These are phyloP conservation scores for Fusarium torreyae DNA, from an alignment of 2,329 filamentous ascomycete genomes.

Conservation along the genomic window DNA sequence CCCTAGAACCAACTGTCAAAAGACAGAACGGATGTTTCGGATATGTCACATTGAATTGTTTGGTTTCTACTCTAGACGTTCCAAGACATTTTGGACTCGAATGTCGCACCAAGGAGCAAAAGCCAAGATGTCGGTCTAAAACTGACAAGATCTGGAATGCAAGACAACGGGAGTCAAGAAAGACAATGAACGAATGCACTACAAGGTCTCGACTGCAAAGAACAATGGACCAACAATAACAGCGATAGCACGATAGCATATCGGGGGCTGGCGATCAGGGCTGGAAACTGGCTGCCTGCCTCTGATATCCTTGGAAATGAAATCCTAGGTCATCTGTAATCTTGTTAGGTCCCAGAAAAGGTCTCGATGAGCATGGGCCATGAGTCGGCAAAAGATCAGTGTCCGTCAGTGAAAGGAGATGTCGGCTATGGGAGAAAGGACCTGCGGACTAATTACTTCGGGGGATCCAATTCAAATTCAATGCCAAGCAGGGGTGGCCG, in stretches of 20 bases:
- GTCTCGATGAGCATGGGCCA: conserved; percentile 32
- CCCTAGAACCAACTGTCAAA: conserved; percentile 4
- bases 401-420: conserved; percentile 21
- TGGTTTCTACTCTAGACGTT: conserved; percentile 17
- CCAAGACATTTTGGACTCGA: conserved; percentile 8
- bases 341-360: conserved; percentile 19
- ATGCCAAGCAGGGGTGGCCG: conserved; percentile 37
- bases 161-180: conserved; percentile 16
- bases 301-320: conserved; percentile 29
- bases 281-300: conserved; percentile 24
- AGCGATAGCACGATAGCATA: conserved; percentile 16
- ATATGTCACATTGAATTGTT: conserved; percentile 12
- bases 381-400: conserved; percentile 34
- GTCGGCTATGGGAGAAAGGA: conserved; percentile 9
- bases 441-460: conserved; percentile 11
- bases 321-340: conserved; percentile 38
- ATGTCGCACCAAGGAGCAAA: conserved; percentile 23
- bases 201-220: conserved; percentile 23
- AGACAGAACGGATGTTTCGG: conserved; percentile 21
- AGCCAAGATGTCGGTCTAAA: background rate
- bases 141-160: conserved; percentile 29
- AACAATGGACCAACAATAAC: conserved; percentile 19
- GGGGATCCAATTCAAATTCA: conserved; percentile 5
- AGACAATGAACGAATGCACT: conserved; percentile 11
- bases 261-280: conserved; percentile 36